Percentiles rank a stretch among this genome's conserved stretches.
phyloP scores from a whole-genome alignment of 352 stramenopile species.

The Aphanomyces cochlioides region DNA sequence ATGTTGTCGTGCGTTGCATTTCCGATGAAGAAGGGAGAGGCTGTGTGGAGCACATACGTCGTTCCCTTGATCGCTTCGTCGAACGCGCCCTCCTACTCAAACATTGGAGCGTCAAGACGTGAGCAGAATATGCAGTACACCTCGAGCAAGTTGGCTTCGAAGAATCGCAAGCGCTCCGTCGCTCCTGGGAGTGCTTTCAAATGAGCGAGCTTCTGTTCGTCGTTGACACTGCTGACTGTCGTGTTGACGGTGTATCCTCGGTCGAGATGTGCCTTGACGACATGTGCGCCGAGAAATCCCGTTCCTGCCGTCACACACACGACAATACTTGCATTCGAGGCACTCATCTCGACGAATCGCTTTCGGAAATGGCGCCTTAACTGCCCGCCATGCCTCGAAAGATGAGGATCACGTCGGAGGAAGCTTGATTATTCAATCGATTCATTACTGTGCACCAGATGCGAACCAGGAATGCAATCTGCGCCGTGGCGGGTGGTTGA shows the following conservation, averaged over 20 bases:
- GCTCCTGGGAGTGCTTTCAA: conserved; percentile 22
- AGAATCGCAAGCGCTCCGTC: conserved; percentile 32
- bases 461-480: too few species aligned
- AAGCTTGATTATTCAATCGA: too few species aligned
- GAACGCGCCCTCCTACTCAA: conserved; percentile 29
- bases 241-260: conserved; percentile 24
- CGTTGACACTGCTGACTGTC: conserved; percentile 16
- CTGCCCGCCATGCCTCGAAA: too few species aligned
- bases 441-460: too few species aligned
- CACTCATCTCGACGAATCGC: too few species aligned
- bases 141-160: conserved; percentile 34
- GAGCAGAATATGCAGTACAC: background rate
- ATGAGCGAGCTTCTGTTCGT: conserved; percentile 15
- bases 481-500: too few species aligned
- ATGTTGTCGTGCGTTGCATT: background rate
- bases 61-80: conserved; percentile 35
- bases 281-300: conserved; percentile 22
- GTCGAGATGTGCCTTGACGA: conserved; percentile 26
- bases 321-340: too few species aligned
- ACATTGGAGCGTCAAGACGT: background rate
- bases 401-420: too few species aligned
- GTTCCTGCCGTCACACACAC: conserved; percentile 29
- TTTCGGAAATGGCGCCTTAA: too few species aligned
- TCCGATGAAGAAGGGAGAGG: conserved; percentile 35
- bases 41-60: conserved; percentile 35